A percentile compares a stretch with the other conserved stretches of the same genome.
phyloP scores from a whole-genome alignment of 176 grass and related monocot species.

The Eragrostis curvula region DNA sequence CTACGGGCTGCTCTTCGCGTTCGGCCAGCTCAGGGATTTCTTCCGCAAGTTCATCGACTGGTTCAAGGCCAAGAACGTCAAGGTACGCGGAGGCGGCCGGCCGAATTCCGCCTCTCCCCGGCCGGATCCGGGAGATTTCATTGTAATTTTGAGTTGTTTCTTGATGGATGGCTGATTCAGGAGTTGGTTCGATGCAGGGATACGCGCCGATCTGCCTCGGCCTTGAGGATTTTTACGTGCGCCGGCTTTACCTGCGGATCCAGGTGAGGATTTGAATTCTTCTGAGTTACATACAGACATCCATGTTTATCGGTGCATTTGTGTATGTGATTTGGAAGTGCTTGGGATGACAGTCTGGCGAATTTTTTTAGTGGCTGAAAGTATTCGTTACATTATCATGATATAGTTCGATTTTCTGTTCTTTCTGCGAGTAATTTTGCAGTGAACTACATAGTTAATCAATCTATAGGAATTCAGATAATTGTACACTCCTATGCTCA shows the following conservation, averaged over 20 bases:
- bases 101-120: not conserved
- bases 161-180: not conserved
- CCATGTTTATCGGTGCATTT: not conserved
- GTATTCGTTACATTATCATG: not conserved
- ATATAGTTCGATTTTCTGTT: not conserved
- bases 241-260: slow-evolving; percentile 76
- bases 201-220: slow-evolving; percentile 85
- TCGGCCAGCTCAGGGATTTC: slow-evolving; percentile 78
- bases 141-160: slow-evolving; percentile 12
- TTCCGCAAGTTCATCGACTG: slow-evolving; percentile 69
- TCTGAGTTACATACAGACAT: not conserved
- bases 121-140: not conserved
- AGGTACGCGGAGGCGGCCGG: slow-evolving; percentile 34
- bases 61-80: slow-evolving; percentile 68
- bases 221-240: slow-evolving; percentile 85
- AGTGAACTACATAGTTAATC: not conserved
- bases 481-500: not conserved
- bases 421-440: not conserved
- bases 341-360: not conserved
- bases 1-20: slow-evolving; percentile 81
- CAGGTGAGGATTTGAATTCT: slow-evolving; percentile 47
- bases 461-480: not conserved
- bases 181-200: slow-evolving; percentile 46
- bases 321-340: not conserved
- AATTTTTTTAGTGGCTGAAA: not conserved